Evolutionary conservation across 768 basidiomycete species (phyloP), one percentile per base, ranked within the genome.

Genomic region (Hydnum rufescens): DNA sequence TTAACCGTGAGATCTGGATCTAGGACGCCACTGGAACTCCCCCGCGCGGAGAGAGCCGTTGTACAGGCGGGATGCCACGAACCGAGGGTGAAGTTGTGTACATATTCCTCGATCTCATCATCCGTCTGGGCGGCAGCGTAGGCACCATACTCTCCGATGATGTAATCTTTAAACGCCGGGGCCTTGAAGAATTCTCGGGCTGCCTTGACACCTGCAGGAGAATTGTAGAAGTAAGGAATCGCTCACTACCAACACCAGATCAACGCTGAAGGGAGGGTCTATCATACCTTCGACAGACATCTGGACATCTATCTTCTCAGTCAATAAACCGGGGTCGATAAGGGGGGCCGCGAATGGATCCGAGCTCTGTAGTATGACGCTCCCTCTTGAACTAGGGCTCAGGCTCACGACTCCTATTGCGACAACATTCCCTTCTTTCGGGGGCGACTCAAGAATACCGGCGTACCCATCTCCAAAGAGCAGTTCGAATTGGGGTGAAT

Each of bases 1-100:
- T 71, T 64, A 32, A 76, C 71, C 23, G 60, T 55, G 54, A 75
- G 53, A 49, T 61, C 57, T 26, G 71, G 32, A 44, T 74, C 72
- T 44, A 75, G 63, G 0, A 73, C 72, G 4, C 72, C 13, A 36
- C 29, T n/a, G 5, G 16, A 16, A 31, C 49, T 50, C 8, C 26
- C 26, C 44, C 25, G 8, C 16, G 44, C 44, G 13, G 13, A 13
- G 16, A 47, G 13, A 25, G 25, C 44, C 8, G 26, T 13, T 8
- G 44, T 47, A 39, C 36, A 39, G 22, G 13, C 1, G 13, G 13
- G 13, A 22, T 39, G 36, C 22, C 36, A 22, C 22, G 44, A 8
- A 47, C 44, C 13, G 8, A 47, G 13, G 13, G 44, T 26, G 26
- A 25, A 8, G 25, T 47, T 26, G 13, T 28, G 8, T 13, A 26